Conservation (phyloP, 345 rosid genomes). For the Bruguiera gymnorhiza region DNA sequence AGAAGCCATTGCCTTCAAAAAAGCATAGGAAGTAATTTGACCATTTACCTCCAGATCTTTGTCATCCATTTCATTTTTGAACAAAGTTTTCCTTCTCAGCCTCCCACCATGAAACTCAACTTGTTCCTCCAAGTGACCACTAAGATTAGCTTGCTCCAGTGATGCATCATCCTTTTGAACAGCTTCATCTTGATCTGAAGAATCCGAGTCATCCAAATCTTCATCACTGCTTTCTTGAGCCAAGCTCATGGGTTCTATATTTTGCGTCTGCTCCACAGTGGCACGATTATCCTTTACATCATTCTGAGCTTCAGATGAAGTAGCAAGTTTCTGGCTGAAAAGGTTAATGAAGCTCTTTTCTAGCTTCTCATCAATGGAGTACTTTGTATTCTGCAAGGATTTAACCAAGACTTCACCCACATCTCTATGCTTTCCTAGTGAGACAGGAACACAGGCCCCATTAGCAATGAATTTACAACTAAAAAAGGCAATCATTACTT, state of each 20-base stretch:
- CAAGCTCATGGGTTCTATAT: slow-evolving; percentile 33
- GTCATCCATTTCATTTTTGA: slow-evolving; percentile 41
- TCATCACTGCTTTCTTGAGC: slow-evolving; percentile 32
- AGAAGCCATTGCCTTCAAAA: neutral
- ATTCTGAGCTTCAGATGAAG: slow-evolving; percentile 31
- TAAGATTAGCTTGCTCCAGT: slow-evolving; percentile 13
- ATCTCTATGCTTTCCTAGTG: slow-evolving; percentile 65
- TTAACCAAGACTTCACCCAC: slow-evolving; percentile 80
- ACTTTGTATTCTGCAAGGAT: slow-evolving; percentile 77
- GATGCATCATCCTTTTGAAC: slow-evolving; percentile 21
- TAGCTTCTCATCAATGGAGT: slow-evolving; percentile 80
- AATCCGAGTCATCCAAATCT: slow-evolving; percentile 41
- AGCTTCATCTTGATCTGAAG: slow-evolving; percentile 39
- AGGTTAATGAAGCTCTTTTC: slow-evolving; percentile 68
- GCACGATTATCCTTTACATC: slow-evolving; percentile 31
- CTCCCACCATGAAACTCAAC: slow-evolving; percentile 68
- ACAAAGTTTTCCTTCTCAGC: slow-evolving; percentile 74
- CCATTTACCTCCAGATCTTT: slow-evolving; percentile 38
- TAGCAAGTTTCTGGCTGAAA: slow-evolving; percentile 47
- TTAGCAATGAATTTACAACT: neutral
- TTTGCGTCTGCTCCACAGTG: slow-evolving; percentile 24
- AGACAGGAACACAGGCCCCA: slow-evolving; percentile 7
- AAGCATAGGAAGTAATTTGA: neutral
- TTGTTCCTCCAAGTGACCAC: slow-evolving; percentile 36
- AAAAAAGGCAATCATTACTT: neutral